Evolutionary conservation across 495 filamentous ascomycete species (phyloP).

Genomic region (Penicillium atrosanguineum): DNA sequence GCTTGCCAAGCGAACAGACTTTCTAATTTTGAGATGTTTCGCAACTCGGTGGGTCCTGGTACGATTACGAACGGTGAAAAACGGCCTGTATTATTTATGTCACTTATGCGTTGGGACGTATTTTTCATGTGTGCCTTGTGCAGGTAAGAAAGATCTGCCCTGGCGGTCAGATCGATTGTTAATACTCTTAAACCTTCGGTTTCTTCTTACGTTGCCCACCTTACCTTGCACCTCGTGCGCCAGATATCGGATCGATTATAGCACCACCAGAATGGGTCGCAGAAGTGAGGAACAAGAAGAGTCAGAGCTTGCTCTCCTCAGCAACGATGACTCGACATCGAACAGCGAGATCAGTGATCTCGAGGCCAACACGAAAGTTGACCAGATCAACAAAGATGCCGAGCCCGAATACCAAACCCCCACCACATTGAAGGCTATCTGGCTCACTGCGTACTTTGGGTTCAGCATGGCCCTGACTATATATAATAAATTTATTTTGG

Average conservation of each 20-base stretch:
- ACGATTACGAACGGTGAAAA: neutral
- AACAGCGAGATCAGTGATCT: constrained; percentile 4
- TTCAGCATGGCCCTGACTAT: constrained; percentile 19
- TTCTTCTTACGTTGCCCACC: no score
- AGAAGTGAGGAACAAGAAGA: constrained; percentile 7
- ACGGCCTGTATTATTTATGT: neutral
- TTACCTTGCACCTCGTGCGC: no score
- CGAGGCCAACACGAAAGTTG: constrained; percentile 12
- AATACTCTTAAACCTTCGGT: no score
- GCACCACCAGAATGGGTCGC: neutral
- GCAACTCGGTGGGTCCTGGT: no score
- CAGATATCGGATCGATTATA: no score
- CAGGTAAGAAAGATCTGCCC: neutral
- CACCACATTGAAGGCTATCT: constrained; percentile 15
- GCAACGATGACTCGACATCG: constrained; percentile 8
- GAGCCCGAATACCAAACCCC: constrained; percentile 17
- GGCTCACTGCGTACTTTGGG: constrained; percentile 14
- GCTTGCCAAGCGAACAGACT: neutral
- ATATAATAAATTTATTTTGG: constrained; percentile 18
- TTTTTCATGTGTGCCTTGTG: neutral
- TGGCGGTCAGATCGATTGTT: neutral
- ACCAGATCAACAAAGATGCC: neutral
- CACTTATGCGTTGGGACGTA: no score
- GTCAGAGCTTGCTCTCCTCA: constrained; percentile 15
- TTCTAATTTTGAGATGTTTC: neutral